Evolutionary conservation across 1,284 basidiomycete genomes (phyloP).

Genomic region (Singerocomus inundabilis): DNA sequence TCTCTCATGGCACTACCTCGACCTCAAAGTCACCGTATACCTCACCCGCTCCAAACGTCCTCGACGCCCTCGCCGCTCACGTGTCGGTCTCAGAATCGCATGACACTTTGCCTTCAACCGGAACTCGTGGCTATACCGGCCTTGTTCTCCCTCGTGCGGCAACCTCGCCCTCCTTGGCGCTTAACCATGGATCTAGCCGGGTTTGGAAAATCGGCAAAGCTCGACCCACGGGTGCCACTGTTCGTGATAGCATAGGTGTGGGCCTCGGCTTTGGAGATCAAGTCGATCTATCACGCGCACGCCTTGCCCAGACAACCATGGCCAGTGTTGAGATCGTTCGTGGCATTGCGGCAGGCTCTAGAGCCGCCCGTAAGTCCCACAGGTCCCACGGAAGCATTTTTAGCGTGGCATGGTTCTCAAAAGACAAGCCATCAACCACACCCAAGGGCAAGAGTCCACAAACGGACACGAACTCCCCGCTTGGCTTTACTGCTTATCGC

Average conservation of each 20-base stretch:
- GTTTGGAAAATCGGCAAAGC: conserved; percentile 27
- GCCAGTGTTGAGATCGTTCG: conserved; percentile 77
- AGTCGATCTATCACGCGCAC: conserved; percentile 70
- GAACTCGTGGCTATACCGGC: conserved; percentile 63
- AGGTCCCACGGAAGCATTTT: conserved; percentile 28
- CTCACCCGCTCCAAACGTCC: conserved; percentile 28
- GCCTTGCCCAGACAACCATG: conserved; percentile 83
- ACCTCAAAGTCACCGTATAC: conserved; percentile 35
- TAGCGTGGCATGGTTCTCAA: conserved; percentile 33
- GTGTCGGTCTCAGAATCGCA: conserved; percentile 29
- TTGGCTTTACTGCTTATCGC: conserved; percentile 66
- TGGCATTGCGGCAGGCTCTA: conserved; percentile 45
- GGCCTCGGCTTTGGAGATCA: conserved; percentile 42
- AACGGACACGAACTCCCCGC: conserved; percentile 32
- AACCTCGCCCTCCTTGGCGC: conserved; percentile 24
- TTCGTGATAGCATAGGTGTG: conserved; percentile 26
- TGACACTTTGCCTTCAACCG: conserved; percentile 46
- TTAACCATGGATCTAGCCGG: conserved; percentile 17
- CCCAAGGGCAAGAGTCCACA: conserved; percentile 9
- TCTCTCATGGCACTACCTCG: conserved; percentile 18
- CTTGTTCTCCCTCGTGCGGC: conserved; percentile 69
- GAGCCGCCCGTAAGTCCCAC: conserved; percentile 14
- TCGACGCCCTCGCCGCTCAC: conserved; percentile 35
- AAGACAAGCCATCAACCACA: conserved; percentile 17
- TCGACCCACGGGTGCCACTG: conserved; percentile 9